A percentile compares a stretch with the other conserved stretches of the same genome.
Evolutionary conservation across 2,329 filamentous ascomycete genomes (phyloP).

Genomic region (Aspergillus ochraceus): DNA sequence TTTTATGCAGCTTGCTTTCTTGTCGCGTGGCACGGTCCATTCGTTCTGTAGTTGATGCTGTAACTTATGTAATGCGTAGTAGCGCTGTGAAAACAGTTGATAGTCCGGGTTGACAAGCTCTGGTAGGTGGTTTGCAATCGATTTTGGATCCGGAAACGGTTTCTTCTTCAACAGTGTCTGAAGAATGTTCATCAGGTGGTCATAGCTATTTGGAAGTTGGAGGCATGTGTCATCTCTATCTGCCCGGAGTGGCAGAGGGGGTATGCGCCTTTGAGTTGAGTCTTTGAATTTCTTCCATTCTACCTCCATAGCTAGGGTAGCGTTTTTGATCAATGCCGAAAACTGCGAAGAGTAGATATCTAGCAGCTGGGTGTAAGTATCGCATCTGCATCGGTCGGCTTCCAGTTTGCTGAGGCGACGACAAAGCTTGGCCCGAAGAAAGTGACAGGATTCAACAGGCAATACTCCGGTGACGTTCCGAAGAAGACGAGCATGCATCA

Average conservation of each 20-base stretch:
- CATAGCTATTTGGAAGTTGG: neutral
- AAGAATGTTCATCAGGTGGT: neutral
- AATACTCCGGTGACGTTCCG: neutral
- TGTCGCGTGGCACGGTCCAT: neutral
- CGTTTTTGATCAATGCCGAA: neutral
- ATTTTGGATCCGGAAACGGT: neutral
- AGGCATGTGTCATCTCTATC: neutral
- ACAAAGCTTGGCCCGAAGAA: neutral
- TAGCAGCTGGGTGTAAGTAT: neutral
- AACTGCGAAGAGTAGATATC: neutral
- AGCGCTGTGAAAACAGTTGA: neutral
- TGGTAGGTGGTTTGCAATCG: neutral
- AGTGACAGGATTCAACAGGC: neutral
- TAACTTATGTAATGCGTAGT: neutral
- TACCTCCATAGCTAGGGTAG: neutral
- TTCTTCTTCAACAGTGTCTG: neutral
- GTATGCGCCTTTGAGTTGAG: neutral
- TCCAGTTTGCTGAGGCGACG: slow-evolving; percentile 1
- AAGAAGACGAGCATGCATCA: neutral
- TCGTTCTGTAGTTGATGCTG: neutral
- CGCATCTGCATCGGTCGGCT: neutral
- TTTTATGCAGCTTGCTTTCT: neutral
- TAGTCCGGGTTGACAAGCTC: neutral
- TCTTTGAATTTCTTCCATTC: neutral
- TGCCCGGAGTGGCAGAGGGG: neutral